Base-by-base conservation (phyloP, 176 grass and related monocot genomes). In the Zea luxurians region DNA sequence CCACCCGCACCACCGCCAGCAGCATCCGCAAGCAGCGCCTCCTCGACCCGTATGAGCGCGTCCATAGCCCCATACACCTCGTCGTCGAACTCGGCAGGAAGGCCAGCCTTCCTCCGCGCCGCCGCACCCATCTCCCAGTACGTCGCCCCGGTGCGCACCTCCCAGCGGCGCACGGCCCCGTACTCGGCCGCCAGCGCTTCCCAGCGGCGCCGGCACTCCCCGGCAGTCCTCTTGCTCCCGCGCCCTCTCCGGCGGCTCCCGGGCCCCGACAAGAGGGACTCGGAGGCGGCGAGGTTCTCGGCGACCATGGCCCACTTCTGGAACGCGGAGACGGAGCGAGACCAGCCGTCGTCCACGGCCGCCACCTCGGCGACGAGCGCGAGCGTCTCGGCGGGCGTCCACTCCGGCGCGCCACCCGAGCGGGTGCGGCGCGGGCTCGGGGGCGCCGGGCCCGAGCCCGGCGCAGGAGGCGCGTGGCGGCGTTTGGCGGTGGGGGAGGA, bases 281-380 rank as follows among this genome's bases (percentile, higher is more conserved):
- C 86, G 57, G 78, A 69, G 21, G 86, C 86, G 11, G 77, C 80
- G 81, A 93, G 83, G 71, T 94, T 94, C 53, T 92, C 96, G 17
- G 96, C 73, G 15, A 98, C 86, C 69, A 98, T 92, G 83, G 87
- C 85, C 96, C 96, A 94, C 73, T 94, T 98, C 89, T 98, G 96
- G 80, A 88, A 98, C 10, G 89, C 91, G 48, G 96, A 98, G 27
- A 98, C 81, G 64, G 87, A 85, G 82, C 80, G 87, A 37, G 89
- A 67, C 96, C 89, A 98, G 42, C 83, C 86, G 80, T 98, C 96
- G 55, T 89, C 86, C 27, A 94, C 89, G 71, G 93, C 83, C 44
- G 86, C 86, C 37, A 88, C 86, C 63, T 83, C 71, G 55, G 53
- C 64, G 8, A 84, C 86, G 40, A 88, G 81, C 55, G 86, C 77